phyloP scores from a whole-genome alignment of 1,139 yeast species.

The Geotrichum aggregatum region DNA sequence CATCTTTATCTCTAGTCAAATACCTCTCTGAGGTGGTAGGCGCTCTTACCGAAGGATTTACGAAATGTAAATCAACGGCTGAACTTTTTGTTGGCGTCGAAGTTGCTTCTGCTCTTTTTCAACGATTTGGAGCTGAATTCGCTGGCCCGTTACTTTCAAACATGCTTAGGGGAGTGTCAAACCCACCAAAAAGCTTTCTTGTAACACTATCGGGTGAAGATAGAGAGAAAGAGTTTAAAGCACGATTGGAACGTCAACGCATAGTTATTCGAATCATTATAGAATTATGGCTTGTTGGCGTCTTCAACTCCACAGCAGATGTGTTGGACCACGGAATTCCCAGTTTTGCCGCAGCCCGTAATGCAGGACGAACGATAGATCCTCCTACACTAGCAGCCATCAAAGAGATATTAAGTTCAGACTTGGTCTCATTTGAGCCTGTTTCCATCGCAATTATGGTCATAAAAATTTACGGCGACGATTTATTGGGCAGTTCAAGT shows the following conservation, averaged over 20 bases:
- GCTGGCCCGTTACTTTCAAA: conserved; percentile 50
- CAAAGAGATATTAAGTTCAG: conserved; percentile 53
- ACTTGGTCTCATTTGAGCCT: conserved; percentile 37
- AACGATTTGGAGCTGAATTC: conserved; percentile 57
- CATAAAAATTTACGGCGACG: conserved; percentile 47
- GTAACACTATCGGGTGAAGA: conserved; percentile 37
- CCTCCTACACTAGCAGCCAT: conserved; percentile 50
- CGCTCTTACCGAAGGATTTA: conserved; percentile 61
- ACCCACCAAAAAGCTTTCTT: conserved; percentile 37
- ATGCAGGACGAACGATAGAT: conserved; percentile 30
- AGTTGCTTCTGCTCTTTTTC: conserved; percentile 70
- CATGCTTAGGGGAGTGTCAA: conserved; percentile 47
- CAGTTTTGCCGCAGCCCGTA: conserved; percentile 36
- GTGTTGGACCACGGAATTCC: conserved; percentile 41
- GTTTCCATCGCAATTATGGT: conserved; percentile 53
- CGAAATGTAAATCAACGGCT: conserved; percentile 50
- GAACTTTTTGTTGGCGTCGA: conserved; percentile 66
- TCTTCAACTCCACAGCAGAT: conserved; percentile 29
- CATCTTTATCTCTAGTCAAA: conserved; percentile 63
- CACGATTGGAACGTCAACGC: conserved; percentile 47
- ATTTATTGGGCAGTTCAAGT: conserved; percentile 20
- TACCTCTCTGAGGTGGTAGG: conserved; percentile 68
- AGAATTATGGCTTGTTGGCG: conserved; percentile 62
- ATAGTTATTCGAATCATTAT: conserved; percentile 52
- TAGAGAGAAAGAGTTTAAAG: conserved; percentile 46